Evolutionary conservation across 495 filamentous ascomycete genomes (phyloP).

Genomic region (Mycothermus thermophilus): DNA sequence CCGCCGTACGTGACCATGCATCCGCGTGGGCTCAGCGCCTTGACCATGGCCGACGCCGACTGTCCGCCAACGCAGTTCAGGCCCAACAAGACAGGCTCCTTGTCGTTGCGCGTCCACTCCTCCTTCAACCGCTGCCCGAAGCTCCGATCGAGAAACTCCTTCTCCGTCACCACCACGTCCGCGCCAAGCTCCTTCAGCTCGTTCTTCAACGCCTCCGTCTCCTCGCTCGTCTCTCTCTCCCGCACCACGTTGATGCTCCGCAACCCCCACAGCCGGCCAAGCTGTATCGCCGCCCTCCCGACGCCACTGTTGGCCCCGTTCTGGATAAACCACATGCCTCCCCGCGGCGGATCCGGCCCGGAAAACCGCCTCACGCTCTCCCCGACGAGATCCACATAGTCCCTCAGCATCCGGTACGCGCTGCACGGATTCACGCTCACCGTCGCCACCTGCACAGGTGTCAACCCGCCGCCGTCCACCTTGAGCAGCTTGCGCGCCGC

Average conservation of each 20-base stretch:
- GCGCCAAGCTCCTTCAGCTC: constrained; percentile 64
- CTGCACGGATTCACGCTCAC: constrained; percentile 86
- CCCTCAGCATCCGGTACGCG: constrained; percentile 81
- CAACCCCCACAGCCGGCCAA: constrained; percentile 69
- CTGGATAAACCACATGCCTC: constrained; percentile 84
- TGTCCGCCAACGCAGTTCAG: constrained; percentile 95
- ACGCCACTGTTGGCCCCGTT: constrained; percentile 94
- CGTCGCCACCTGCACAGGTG: constrained; percentile 61
- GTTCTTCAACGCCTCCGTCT: constrained; percentile 50
- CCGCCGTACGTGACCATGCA: constrained; percentile 89
- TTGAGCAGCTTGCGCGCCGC: constrained; percentile 46
- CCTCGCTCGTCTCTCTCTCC: constrained; percentile 44
- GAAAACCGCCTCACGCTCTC: constrained; percentile 20
- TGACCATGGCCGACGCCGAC: constrained; percentile 57
- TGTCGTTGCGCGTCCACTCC: constrained; percentile 49
- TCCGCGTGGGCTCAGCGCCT: constrained; percentile 47
- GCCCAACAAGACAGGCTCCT: constrained; percentile 56
- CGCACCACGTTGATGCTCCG: constrained; percentile 79
- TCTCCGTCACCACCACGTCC: constrained; percentile 67
- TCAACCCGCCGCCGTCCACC: constrained; percentile 54
- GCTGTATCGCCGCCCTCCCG: constrained; percentile 74
- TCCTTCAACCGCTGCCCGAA: constrained; percentile 53
- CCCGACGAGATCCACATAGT: constrained; percentile 47
- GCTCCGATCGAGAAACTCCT: constrained; percentile 45
- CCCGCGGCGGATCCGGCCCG: constrained; percentile 14